Base-by-base conservation (phyloP, 371 early-diverging fungal species). In the Rhizopus sp. region DNA sequence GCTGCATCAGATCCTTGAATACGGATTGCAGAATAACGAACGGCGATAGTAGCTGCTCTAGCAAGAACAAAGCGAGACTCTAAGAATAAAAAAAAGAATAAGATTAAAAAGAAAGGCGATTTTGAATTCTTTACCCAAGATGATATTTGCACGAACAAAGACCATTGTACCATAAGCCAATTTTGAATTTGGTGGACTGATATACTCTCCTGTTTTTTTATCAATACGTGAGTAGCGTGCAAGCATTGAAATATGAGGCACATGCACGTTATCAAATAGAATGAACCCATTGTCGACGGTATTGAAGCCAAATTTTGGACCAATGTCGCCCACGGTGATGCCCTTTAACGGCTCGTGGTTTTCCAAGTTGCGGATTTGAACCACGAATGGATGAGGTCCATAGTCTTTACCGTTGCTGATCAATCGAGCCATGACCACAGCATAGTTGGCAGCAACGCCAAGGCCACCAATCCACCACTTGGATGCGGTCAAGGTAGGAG, bases 401-500 rank as follows among this genome's bases (percentile, higher is more conserved):
- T 82, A 70, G 53, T 80, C 73, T 61, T 88, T 88, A 41, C 89
- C 90, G 35, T 80, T 68, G 49, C 87, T 80, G 13, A 89, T 76
- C 33, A 94, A 69, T 49, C 86, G 83, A 8, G 92, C 90, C 87
- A 88, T 89, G 32, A 93, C 90, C 60, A 87, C 78, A 31, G 88
- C 86, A 63, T 92, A 91, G 6, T 88, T 93, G 1, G 90, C 90
- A 23, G 88, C 83, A 55, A 86, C 86, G 30, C 91, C 92, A 0
- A 89, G 77, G 35, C 94, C 93, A 61, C 95, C 95, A 63, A 93
- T 92, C 95, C 95, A 94, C 92, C 93, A 94, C 68, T 88, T 92
- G 37, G 90, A 80, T 7, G 91, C 57, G 1, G 89, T 84, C 30
- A 92, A 62, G 3, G 79, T 84, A 38, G 93, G 91, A n/a, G 88